Conservation (phyloP, 2,329 filamentous ascomycete species). For the Beauveria brongniartii region DNA sequence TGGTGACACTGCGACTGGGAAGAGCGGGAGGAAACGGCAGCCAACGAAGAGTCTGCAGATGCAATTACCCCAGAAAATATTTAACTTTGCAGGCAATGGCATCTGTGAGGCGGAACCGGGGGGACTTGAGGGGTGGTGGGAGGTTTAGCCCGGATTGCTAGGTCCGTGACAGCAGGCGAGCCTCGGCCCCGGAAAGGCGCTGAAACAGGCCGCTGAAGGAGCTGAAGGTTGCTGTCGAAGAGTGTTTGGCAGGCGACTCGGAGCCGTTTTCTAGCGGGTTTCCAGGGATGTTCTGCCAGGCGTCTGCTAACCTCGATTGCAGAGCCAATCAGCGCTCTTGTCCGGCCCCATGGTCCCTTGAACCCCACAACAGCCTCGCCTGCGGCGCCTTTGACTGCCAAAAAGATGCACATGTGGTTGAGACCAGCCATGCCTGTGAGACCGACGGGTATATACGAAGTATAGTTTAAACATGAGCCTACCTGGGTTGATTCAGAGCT, state of each 20-base stretch:
- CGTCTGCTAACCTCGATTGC: not conserved
- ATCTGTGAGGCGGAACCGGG: slow-evolving; percentile 5
- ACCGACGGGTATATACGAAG: too few relatives aligned
- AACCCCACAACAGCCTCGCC: not conserved
- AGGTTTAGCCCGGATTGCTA: not conserved
- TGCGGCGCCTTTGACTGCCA: too few relatives aligned
- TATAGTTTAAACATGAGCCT: too few relatives aligned
- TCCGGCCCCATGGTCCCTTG: not conserved
- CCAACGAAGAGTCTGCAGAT: not conserved
- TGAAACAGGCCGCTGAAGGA: not conserved
- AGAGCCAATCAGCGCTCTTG: not conserved
- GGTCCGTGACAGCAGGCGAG: slow-evolving; percentile 2
- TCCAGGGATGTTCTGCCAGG: not conserved
- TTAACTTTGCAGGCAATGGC: not conserved
- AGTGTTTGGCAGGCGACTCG: too few relatives aligned
- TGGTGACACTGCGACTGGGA: not conserved
- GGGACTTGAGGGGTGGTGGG: not conserved
- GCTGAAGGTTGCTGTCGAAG: not conserved
- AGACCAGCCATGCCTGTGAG: not conserved
- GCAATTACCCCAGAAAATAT: not conserved
- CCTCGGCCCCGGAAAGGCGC: slow-evolving; percentile 6
- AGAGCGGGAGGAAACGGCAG: not conserved
- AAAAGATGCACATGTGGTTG: not conserved
- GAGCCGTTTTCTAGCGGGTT: too few relatives aligned
- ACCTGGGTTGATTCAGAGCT: too few relatives aligned